phyloP scores from a whole-genome alignment of 257 asterid species.

The Handroanthus guayacan region DNA sequence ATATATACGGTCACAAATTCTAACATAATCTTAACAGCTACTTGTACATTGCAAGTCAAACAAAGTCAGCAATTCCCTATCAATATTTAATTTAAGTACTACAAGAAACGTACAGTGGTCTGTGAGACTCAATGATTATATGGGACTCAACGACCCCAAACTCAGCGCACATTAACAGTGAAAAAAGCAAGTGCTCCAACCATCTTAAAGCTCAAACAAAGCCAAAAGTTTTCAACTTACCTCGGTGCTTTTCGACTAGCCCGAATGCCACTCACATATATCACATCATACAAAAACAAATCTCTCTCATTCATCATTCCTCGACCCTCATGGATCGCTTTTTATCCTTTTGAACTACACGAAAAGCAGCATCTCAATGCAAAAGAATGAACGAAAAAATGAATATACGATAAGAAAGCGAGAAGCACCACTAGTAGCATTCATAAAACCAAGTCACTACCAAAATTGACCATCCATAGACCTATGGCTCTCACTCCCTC shows the following conservation, averaged over 20 bases:
- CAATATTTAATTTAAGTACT: background rate
- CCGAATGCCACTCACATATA: constrained; percentile 28
- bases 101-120: too few relatives aligned
- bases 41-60: background rate
- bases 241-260: constrained; percentile 14
- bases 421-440: constrained; percentile 25
- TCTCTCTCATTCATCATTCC: background rate
- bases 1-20: too few relatives aligned
- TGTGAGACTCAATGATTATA: background rate
- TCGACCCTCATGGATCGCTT: constrained; percentile 31
- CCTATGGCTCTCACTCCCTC: constrained; percentile 42
- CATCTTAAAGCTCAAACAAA: constrained; percentile 14
- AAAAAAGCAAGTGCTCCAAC: constrained; percentile 9
- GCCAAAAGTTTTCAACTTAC: constrained; percentile 17
- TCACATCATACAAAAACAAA: constrained; percentile 34
- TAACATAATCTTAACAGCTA: background rate
- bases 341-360: constrained; percentile 28
- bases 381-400: constrained; percentile 31
- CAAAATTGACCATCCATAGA: constrained; percentile 20
- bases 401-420: constrained; percentile 11
- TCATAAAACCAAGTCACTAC: constrained; percentile 31
- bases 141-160: constrained; percentile 19
- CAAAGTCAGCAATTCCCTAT: background rate
- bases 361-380: constrained; percentile 32
- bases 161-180: constrained; percentile 1